These are phyloP conservation scores for Macaranga tanarius DNA, from an alignment of 441 rosid genomes.

Conservation along the genomic window DNA sequence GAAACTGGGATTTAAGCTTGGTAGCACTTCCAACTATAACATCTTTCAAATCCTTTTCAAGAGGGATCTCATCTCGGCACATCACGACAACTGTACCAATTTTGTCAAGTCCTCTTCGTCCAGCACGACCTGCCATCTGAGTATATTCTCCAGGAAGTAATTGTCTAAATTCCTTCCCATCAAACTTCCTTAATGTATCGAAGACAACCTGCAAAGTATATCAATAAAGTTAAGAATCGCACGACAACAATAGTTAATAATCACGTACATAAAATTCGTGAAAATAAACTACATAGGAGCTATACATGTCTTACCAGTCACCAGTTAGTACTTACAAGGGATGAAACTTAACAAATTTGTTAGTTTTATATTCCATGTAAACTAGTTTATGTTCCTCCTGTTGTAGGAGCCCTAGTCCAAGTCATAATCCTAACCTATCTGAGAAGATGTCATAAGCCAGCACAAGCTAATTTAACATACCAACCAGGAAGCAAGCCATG, in stretches of 20 bases:
- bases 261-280: neutral
- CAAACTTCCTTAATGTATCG: slow-evolving; percentile 92
- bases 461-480: too few relatives aligned
- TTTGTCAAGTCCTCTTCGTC: slow-evolving; percentile 97
- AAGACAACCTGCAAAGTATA: slow-evolving; percentile 70
- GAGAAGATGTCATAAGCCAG: too few relatives aligned
- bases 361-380: too few relatives aligned
- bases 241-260: neutral
- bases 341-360: neutral
- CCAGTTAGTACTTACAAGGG: neutral
- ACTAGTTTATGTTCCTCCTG: too few relatives aligned
- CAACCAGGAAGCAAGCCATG: too few relatives aligned
- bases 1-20: slow-evolving; percentile 88
- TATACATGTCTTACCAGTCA: neutral
- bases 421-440: too few relatives aligned
- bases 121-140: slow-evolving; percentile 99
- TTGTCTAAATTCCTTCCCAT: slow-evolving; percentile 87
- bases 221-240: slow-evolving; percentile 2
- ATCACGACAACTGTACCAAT: slow-evolving; percentile 90
- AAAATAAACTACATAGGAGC: neutral
- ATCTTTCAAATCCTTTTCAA: slow-evolving; percentile 58
- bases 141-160: slow-evolving; percentile 98
- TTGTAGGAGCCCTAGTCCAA: too few relatives aligned
- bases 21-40: slow-evolving; percentile 87
- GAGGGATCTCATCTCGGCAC: slow-evolving; percentile 97